Base-by-base conservation (phyloP, 176 grass and related monocot species). In the Raddia distichophylla region DNA sequence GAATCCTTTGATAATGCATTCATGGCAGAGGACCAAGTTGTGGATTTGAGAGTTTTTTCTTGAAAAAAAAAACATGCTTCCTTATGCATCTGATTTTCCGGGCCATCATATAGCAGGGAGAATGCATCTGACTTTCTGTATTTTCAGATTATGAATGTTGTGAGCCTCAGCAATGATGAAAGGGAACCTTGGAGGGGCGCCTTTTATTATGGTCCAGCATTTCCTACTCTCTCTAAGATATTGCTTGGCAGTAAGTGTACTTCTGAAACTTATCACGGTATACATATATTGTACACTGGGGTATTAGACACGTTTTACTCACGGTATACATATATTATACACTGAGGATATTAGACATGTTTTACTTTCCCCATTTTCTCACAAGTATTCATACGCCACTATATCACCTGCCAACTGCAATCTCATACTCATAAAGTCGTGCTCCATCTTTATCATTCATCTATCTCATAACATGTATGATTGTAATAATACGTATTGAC, bases 191-290 rank as follows among this genome's bases (percentile, higher is more conserved):
- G 90, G 92, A 87, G 71, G 54, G 60, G 74, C 20, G 84, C 70
- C 71, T 98, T 98, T 81, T 98, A 93, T 61, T 78, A 82, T 73
- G 90, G 92, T 22, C 78, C 92, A 56, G 92, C 92, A 64, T 98
- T 98, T 90, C 90, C 90, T 83, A 87, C 88, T 60, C 78, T 98
- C 81, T 83, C 90, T 57, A 94, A 87, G 70, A 92, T 94, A 42
- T 89, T 98, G 83, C 81, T 98, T 64, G 83, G 83, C 69, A 74
- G 92, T 94, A 91, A 93, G 90, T 83, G 54, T 47, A 54, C 49
- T 62, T 22, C 16, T 64, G 12, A 56, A 64, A 72, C 32, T 18
- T 77, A 22, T 48, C 33, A 66, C 15, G 67, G 8, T 22, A 5
- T 71, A 8, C 27, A 77, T 47, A 27, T 27, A 27, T 27, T 27